phyloP scores from a whole-genome alignment of 2,329 filamentous ascomycete species.

The Verticillium tricorpus region DNA sequence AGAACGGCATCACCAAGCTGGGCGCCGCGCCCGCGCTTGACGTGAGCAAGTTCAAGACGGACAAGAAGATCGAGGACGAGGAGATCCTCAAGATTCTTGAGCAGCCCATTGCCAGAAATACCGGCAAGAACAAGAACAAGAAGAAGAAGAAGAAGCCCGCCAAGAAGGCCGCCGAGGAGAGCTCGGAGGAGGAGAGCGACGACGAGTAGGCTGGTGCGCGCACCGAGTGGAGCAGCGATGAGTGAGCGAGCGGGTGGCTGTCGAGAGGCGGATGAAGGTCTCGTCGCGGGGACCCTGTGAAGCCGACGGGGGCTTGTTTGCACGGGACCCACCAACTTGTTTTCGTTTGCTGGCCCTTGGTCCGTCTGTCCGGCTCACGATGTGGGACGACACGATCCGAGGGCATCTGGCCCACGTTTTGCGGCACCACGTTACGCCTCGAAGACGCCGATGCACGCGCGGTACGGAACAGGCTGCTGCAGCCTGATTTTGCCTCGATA shows the following conservation, averaged over 20 bases:
- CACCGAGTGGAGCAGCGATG: background rate
- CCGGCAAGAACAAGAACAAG: conserved; percentile 92
- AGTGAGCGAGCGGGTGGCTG: conserved; percentile 5
- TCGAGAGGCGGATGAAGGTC: conserved; percentile 3
- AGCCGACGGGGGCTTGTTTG: background rate
- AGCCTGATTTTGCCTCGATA: background rate
- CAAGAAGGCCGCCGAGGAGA: conserved; percentile 34
- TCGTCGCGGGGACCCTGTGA: background rate
- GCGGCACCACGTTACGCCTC: background rate
- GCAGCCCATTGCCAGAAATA: conserved; percentile 79
- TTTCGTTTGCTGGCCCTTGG: background rate
- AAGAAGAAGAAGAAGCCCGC: conserved; percentile 65
- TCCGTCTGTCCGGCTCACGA: background rate
- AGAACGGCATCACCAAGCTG: conserved; percentile 90
- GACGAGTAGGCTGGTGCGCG: conserved; percentile 19
- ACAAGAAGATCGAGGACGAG: conserved; percentile 97
- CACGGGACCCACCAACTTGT: background rate
- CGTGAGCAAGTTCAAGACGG: conserved; percentile 78
- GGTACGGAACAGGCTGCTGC: background rate
- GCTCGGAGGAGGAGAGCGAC: conserved; percentile 27
- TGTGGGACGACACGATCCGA: background rate
- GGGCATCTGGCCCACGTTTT: background rate
- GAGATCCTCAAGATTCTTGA: conserved; percentile 93
- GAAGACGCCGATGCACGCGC: background rate
- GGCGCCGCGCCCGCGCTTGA: conserved; percentile 73